A percentile compares a stretch with the other conserved stretches of the same genome.
Conservation (phyloP, 345 rosid genomes). For the Syzygium jambos region DNA sequence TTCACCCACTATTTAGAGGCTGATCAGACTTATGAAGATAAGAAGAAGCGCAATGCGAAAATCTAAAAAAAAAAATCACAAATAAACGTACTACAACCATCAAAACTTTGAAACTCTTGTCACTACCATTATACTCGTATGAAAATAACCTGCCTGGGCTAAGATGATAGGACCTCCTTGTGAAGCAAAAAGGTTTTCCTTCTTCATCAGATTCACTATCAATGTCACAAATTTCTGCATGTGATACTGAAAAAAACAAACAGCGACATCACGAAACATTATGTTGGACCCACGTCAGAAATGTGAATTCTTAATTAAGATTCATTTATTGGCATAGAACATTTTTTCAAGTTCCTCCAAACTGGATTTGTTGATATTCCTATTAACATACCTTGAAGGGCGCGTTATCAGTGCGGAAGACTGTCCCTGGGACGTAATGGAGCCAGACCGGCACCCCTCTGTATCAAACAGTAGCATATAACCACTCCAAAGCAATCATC, state of each 20-base stretch:
- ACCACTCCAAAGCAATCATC: background rate
- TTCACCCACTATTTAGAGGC: background rate
- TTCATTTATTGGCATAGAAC: background rate
- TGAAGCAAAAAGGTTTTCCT: constrained; percentile 84
- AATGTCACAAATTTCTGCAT: constrained; percentile 74
- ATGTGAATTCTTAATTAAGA: background rate
- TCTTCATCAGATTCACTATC: constrained; percentile 73
- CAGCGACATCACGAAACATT: background rate
- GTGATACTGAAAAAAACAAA: constrained; percentile 38
- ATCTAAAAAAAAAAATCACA: background rate
- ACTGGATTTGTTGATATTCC: background rate
- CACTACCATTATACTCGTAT: background rate
- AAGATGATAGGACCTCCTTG: constrained; percentile 97
- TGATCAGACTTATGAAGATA: background rate
- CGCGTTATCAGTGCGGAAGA: constrained; percentile 72
- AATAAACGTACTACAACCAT: background rate
- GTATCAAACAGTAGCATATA: background rate
- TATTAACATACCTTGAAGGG: constrained; percentile 58
- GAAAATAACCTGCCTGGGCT: constrained; percentile 55
- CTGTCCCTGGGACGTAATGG: constrained; percentile 81
- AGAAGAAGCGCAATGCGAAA: background rate
- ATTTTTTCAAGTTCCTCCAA: background rate
- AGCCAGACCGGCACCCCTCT: constrained; percentile 94
- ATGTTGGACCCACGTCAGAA: background rate
- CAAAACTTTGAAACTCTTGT: background rate